Evolutionary conservation across 2,329 filamentous ascomycete species (phyloP), one percentile per base, ranked within the genome.

Genomic region (Colletotrichum sp.): DNA sequence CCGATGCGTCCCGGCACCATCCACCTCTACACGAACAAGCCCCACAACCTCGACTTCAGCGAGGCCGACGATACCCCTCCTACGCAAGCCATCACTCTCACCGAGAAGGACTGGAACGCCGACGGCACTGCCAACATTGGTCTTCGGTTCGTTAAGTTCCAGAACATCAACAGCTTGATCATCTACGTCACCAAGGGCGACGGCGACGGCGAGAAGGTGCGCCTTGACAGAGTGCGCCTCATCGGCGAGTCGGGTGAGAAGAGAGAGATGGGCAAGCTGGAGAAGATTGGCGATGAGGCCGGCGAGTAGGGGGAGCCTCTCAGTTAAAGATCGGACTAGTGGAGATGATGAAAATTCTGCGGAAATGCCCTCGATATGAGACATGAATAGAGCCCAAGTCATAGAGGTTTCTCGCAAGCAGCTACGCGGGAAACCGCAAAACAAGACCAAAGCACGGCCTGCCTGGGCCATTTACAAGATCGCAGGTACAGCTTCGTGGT

Each of bases 141-240:
- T 60, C 87, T 99, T 80, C 94, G 96, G 16, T 98, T 96, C 82
- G 97, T 99, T 86, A 98, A 98, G 87, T 99, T 99, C 89, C 97
- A 99, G 87, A 98, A 96, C 82, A 94, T 98, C 70, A 94, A 92
- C 76, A 97, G 93, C 77, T 83, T 99, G 80, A 94, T 98, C 21
- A 80, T 99, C 13, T 99, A 98, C 84, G 93, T 99, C 39, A 94
- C 95, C 70, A 93, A 98, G 83, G 96, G 96, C 3, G 95, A 96
- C 71, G 93, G 93, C 21, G 93, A 95, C 68, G 92, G 93, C 59
- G 96, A 99, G 83, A 96, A 95, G 88, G 93, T 97, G 74, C 93
- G 97, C 72, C 85, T 99, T 66, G 95, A 97, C 85, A 90, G 95
- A 68, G 86, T 97, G 79, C 90, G 92, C 80, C 88, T 99, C 71